Evolutionary conservation across 73 alveolate species (phyloP).

Genomic region (Tetrahymena malaccensis): DNA sequence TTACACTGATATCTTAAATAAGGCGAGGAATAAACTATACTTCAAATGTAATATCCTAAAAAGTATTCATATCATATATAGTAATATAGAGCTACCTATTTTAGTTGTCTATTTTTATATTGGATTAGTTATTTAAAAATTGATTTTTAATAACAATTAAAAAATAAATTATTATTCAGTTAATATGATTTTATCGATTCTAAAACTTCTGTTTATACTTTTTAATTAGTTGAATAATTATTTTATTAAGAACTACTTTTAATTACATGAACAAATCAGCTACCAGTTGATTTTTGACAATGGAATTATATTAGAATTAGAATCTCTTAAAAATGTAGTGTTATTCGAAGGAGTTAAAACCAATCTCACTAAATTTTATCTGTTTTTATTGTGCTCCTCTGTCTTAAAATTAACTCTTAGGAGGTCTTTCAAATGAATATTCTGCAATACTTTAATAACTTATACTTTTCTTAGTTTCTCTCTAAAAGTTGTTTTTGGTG

Average conservation of each 20-base stretch:
- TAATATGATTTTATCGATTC: no score
- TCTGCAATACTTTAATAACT: neutral
- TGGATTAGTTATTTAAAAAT: neutral
- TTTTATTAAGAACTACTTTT: neutral
- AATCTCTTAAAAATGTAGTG: neutral
- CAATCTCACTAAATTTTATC: neutral
- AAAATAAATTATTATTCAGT: no score
- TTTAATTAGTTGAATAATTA: no score
- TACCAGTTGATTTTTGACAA: neutral
- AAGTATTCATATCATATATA: neutral
- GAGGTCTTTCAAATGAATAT: neutral
- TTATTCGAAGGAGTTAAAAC: neutral
- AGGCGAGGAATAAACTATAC: neutral
- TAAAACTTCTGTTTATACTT: no score
- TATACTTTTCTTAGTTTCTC: neutral
- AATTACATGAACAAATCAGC: neutral
- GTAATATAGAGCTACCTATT: neutral
- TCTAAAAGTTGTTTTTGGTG: neutral
- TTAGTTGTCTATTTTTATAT: neutral
- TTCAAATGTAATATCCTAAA: neutral
- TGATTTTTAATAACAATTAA: no score
- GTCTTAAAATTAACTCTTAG: neutral
- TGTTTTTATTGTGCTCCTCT: neutral
- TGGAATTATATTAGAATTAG: neutral
- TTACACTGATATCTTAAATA: neutral